A percentile compares a stretch with the other conserved stretches of the same genome.
Evolutionary conservation across 306 rosid species (phyloP).

Genomic region (Gleditsia sinensis): DNA sequence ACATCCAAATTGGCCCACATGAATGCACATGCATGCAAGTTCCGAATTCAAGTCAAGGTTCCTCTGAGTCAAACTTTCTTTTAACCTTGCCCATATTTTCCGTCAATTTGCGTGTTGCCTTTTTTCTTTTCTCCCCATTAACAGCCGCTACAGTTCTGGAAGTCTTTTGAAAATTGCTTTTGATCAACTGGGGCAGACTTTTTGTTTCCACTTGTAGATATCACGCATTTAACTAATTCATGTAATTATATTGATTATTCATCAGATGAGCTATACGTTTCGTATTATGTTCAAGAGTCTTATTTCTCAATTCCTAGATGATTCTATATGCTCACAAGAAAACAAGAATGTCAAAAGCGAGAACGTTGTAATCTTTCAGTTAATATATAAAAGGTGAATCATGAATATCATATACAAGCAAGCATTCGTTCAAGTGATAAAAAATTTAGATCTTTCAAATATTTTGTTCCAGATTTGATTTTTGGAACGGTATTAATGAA

Average conservation of each 20-base stretch:
- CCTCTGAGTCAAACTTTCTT: neutral
- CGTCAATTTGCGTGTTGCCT: neutral
- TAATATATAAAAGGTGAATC: too few relatives aligned
- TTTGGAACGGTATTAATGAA: too few relatives aligned
- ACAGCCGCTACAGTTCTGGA: neutral
- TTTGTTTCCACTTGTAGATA: neutral
- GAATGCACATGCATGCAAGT: neutral
- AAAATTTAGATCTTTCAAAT: too few relatives aligned
- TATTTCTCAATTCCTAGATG: too few relatives aligned
- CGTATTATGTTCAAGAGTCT: neutral
- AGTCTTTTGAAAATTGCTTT: neutral
- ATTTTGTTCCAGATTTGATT: too few relatives aligned
- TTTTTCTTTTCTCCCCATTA: neutral
- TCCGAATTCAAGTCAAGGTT: constrained; percentile 15
- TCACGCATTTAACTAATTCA: neutral
- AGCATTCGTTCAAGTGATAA: too few relatives aligned
- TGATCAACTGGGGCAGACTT: neutral
- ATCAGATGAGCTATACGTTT: neutral
- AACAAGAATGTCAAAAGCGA: too few relatives aligned
- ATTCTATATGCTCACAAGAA: too few relatives aligned
- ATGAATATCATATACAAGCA: too few relatives aligned
- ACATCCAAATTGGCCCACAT: neutral
- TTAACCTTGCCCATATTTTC: neutral
- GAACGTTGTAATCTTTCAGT: too few relatives aligned
- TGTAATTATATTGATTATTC: neutral